phyloP scores from a whole-genome alignment of 73 alveolate species.

The Diophrys sp. region DNA sequence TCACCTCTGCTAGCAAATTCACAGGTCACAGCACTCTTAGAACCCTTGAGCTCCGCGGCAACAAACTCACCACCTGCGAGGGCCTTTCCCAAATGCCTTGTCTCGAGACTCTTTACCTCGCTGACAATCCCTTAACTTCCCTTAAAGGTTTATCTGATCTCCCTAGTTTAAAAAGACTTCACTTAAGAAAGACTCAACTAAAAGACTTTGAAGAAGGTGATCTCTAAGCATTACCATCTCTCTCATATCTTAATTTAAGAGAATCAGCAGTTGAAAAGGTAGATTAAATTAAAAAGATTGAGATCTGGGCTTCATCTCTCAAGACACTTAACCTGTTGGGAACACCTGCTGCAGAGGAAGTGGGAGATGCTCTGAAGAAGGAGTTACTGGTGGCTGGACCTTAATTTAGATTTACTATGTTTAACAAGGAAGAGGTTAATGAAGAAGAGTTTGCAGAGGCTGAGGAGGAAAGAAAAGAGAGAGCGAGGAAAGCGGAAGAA shows the following conservation, averaged over 20 bases:
- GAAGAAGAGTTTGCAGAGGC: conserved; percentile 67
- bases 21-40: conserved; percentile 18
- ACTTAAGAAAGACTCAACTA: conserved; percentile 61
- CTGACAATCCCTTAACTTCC: conserved; percentile 66
- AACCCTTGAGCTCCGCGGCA: conserved; percentile 43
- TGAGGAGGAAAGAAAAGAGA: conserved; percentile 40
- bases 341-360: conserved; percentile 67
- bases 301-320: conserved; percentile 18
- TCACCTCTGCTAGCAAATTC: conserved; percentile 8
- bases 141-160: conserved; percentile 44
- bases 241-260: conserved; percentile 55
- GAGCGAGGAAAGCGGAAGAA: conserved; percentile 55
- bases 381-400: conserved; percentile 57
- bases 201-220: conserved; percentile 18
- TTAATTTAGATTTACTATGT: background rate
- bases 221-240: conserved; percentile 39
- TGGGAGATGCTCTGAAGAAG: conserved; percentile 67
- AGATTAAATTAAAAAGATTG: conserved; percentile 14
- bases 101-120: conserved; percentile 59
- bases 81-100: conserved; percentile 48
- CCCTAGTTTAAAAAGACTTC: conserved; percentile 53
- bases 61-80: conserved; percentile 32
- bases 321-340: conserved; percentile 34
- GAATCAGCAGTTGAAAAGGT: conserved; percentile 57
- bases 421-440: conserved; percentile 56